Conservation (phyloP, 1,284 basidiomycete genomes). For the Sanghuangporus baumii region DNA sequence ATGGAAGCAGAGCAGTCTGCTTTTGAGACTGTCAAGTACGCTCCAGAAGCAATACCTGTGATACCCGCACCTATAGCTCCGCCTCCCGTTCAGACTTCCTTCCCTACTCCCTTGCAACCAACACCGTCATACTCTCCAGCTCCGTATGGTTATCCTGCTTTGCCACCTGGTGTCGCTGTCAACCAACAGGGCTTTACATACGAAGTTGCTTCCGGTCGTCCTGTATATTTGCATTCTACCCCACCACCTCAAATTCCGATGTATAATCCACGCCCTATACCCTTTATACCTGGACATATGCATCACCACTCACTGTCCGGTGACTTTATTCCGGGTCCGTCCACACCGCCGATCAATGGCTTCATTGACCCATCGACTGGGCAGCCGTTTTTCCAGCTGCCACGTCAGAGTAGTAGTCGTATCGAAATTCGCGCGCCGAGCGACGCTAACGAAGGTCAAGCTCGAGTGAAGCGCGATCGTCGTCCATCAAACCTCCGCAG, state of each 20-base stretch:
- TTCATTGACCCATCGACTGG: conserved; percentile 60
- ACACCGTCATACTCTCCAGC: conserved; percentile 47
- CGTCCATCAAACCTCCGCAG: conserved; percentile 34
- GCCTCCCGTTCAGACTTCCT: conserved; percentile 50
- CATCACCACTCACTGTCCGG: conserved; percentile 53
- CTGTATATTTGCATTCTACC: conserved; percentile 60
- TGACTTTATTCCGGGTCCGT: conserved; percentile 52
- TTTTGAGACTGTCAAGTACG: conserved; percentile 17
- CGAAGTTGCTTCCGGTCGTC: conserved; percentile 71
- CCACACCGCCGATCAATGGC: conserved; percentile 48
- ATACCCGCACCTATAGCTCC: conserved; percentile 39
- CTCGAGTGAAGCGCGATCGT: conserved; percentile 24
- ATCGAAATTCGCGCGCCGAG: conserved; percentile 70
- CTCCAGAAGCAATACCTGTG: not conserved
- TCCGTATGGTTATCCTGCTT: conserved; percentile 53
- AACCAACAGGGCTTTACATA: conserved; percentile 71
- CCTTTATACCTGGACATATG: conserved; percentile 52
- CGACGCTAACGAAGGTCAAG: conserved; percentile 26
- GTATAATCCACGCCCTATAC: conserved; percentile 58
- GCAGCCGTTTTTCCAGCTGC: conserved; percentile 62
- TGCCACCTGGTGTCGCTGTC: conserved; percentile 72
- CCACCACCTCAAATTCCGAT: conserved; percentile 39
- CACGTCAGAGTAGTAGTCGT: conserved; percentile 56
- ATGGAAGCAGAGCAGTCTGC: conserved; percentile 17
- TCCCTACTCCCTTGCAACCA: conserved; percentile 47